Conservation (phyloP, 257 asterid species). For the Solanum habrochaites region DNA sequence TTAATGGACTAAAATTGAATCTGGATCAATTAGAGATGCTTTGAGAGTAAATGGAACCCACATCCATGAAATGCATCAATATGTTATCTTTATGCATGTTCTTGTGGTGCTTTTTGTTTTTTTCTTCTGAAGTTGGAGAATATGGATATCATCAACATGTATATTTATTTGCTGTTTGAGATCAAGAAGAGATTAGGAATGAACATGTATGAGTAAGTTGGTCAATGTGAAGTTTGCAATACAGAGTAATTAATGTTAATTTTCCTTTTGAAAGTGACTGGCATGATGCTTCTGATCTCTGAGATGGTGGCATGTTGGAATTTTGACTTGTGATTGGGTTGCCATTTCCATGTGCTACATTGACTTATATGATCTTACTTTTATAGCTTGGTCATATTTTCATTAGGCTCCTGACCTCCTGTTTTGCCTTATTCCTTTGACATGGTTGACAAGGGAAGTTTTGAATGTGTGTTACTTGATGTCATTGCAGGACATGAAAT, state of each 20-base stretch:
- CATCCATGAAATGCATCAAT: neutral
- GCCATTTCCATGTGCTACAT: neutral
- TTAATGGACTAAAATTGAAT: neutral
- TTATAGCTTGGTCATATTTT: neutral
- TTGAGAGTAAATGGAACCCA: neutral
- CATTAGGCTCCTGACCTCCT: neutral
- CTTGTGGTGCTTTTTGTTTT: neutral
- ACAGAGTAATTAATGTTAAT: neutral
- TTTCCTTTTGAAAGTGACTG: neutral
- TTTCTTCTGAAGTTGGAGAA: neutral
- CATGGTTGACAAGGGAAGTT: neutral
- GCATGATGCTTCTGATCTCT: neutral
- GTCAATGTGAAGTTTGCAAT: neutral
- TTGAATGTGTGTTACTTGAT: neutral
- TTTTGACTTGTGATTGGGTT: neutral
- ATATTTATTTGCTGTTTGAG: neutral
- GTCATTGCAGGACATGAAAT: slow-evolving; percentile 54
- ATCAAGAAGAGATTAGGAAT: neutral
- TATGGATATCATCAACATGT: too few species aligned
- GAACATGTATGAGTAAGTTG: neutral
- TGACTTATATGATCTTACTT: neutral
- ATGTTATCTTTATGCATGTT: neutral
- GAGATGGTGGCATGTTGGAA: neutral
- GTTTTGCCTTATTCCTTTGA: neutral
- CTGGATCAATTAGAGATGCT: neutral